Evolutionary conservation across 2,329 filamentous ascomycete species (phyloP).

Genomic region (Diaporthe ilicicola): DNA sequence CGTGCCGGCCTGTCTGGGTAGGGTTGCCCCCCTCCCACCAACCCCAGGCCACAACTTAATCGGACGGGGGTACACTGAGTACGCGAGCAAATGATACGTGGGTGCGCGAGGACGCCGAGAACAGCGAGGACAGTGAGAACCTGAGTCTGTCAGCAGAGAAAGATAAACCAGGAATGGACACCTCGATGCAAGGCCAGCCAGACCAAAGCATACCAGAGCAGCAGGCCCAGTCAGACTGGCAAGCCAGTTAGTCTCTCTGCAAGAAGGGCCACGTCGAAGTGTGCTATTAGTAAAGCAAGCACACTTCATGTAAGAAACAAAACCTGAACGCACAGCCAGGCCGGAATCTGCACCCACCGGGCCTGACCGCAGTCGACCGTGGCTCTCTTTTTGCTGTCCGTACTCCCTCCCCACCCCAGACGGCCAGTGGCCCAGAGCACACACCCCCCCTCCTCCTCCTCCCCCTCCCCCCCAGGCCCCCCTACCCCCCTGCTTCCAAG

Average conservation of each 20-base stretch:
- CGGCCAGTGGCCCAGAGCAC: slow-evolving; percentile 7
- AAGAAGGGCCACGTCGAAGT: slow-evolving; percentile 11
- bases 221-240: background rate
- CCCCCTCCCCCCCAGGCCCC: slow-evolving; percentile 10
- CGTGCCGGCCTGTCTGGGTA: background rate
- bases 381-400: background rate
- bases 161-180: background rate
- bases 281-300: slow-evolving; percentile 20
- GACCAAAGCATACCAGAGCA: background rate
- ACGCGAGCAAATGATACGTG: background rate
- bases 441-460: background rate
- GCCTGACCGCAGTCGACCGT: slow-evolving; percentile 27
- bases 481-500: slow-evolving; percentile 24
- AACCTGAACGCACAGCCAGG: slow-evolving; percentile 31
- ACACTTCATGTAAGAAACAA: slow-evolving; percentile 21
- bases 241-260: slow-evolving; percentile 16
- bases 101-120: background rate
- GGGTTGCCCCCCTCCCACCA: background rate
- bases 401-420: background rate
- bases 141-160: background rate
- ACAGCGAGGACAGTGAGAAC: background rate
- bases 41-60: background rate
- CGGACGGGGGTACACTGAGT: slow-evolving; percentile 7
- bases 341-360: slow-evolving; percentile 28
- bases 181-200: background rate